A percentile compares a stretch with the other conserved stretches of the same genome.
phyloP scores from a whole-genome alignment of 768 basidiomycete genomes.

The Tylopilus vinaceipallidus region DNA sequence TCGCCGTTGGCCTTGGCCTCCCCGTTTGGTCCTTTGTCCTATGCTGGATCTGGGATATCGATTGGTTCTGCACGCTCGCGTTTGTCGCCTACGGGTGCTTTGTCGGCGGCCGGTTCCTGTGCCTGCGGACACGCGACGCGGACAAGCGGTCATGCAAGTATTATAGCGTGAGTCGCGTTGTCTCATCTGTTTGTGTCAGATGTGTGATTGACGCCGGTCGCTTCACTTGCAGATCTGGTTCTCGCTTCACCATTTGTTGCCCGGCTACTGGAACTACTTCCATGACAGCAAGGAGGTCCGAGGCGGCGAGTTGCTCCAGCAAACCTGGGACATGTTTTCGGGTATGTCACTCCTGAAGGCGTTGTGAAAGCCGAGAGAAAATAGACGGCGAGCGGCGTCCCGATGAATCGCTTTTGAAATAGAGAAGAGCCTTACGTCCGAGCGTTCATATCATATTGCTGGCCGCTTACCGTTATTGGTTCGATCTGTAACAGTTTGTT shows the following conservation, averaged over 20 bases:
- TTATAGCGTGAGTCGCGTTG: slow-evolving; percentile 33
- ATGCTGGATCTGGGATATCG: slow-evolving; percentile 36
- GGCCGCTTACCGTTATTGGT: no score
- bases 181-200: no score
- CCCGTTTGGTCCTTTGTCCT: slow-evolving; percentile 39
- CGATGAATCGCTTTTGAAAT: no score
- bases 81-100: slow-evolving; percentile 34
- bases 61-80: slow-evolving; percentile 18
- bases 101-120: slow-evolving; percentile 36
- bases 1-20: slow-evolving; percentile 34
- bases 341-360: slow-evolving; percentile 7
- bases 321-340: slow-evolving; percentile 19
- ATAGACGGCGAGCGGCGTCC: not conserved
- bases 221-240: slow-evolving; percentile 30
- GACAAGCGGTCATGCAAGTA: slow-evolving; percentile 38
- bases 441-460: no score
- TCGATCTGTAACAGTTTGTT: no score
- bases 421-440: no score
- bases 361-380: slow-evolving; percentile 7
- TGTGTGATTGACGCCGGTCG: not conserved
- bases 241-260: slow-evolving; percentile 34
- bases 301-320: slow-evolving; percentile 21
- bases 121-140: slow-evolving; percentile 24
- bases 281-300: slow-evolving; percentile 15
- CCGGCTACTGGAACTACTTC: slow-evolving; percentile 37